Base-by-base conservation (phyloP, 2,329 filamentous ascomycete species). In the Fusarium mangiferae region DNA sequence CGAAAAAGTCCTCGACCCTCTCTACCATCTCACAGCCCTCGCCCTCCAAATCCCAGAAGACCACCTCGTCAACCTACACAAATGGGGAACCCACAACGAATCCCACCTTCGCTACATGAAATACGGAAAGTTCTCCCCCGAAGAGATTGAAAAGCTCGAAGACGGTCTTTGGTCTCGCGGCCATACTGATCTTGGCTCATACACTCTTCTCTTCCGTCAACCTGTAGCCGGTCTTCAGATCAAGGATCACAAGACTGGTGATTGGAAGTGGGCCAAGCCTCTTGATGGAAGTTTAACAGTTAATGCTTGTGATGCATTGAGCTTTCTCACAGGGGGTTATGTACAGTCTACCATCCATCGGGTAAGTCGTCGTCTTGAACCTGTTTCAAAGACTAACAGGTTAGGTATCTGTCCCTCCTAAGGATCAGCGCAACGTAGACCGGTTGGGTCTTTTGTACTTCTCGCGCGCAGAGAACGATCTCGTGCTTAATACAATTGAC, bases 61-160 rank as follows among this genome's bases (percentile, higher is more conserved):
- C 82, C 92, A 39, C 84, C 88, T 70, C 82, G 85, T 24, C 82
- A 88, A 72, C 0, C 22, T 80, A 13, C 90, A 92, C 78, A 83
- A 83, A 22, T 92, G 91, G 78, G 85, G 90, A 5, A 83, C 85
- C n/a, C 84, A 87, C 35, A 85, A 87, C 24, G 89, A 91, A 68
- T 88, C 89, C 30, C 89, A 91, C 65, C 83, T 91, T n/a, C 85
- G 90, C 6, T 91, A 90, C 78, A 91, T 91, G 88, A 84, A 87
- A 55, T 90, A 90, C 68, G 83, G 84, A 14, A 84, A 85, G 1
- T 86, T 88, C 41, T 84, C 82, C 0, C 77, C 82, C 0, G 84
- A 87, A n/a, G 85, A 88, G 30, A 86, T 86, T 64, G 83, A 82
- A 36, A 82, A 81, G 44, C 82, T 83, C 4, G 84, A 84, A 0